Percentiles rank a stretch among this genome's conserved stretches.
These are phyloP conservation scores for Ganoderma meredithae DNA, from an alignment of 1,284 basidiomycete genomes.

Conservation along the genomic window DNA sequence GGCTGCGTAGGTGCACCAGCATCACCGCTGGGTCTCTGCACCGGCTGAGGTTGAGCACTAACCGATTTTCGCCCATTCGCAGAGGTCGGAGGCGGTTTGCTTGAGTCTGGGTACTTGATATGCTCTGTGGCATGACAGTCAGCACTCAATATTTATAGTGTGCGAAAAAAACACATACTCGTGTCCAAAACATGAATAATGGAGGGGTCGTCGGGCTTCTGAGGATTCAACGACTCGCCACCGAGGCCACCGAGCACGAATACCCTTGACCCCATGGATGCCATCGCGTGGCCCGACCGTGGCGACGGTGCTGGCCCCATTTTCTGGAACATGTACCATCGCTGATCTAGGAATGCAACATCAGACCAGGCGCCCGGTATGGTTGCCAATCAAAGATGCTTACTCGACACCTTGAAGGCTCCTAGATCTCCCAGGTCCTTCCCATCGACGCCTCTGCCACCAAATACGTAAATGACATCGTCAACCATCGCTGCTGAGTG, in stretches of 20 bases:
- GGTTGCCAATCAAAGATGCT: conserved; percentile 42
- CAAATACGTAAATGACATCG: conserved; percentile 98
- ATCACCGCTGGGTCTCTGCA: conserved; percentile 32
- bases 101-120: conserved; percentile 92
- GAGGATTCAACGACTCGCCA: conserved; percentile 85
- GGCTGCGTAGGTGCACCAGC: conserved; percentile 42
- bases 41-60: conserved; percentile 38
- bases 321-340: conserved; percentile 99
- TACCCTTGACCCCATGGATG: conserved; percentile 87
- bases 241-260: conserved; percentile 90
- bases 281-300: conserved; percentile 95
- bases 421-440: conserved; percentile 96
- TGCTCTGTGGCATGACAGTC: conserved; percentile 61
- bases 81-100: conserved; percentile 54
- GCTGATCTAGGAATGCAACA: conserved; percentile 55
- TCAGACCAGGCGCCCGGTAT: conserved; percentile 12
- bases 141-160: conserved; percentile 22
- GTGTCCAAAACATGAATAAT: conserved; percentile 93
- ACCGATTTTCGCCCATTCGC: conserved; percentile 50
- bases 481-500: conserved; percentile 97
- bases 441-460: conserved; percentile 96
- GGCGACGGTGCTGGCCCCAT: conserved; percentile 96
- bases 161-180: conserved; percentile 59
- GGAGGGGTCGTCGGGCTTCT: conserved; percentile 83
- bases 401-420: conserved; percentile 96